phyloP scores from a whole-genome alignment of 768 basidiomycete species.

The Pholiota conissans region DNA sequence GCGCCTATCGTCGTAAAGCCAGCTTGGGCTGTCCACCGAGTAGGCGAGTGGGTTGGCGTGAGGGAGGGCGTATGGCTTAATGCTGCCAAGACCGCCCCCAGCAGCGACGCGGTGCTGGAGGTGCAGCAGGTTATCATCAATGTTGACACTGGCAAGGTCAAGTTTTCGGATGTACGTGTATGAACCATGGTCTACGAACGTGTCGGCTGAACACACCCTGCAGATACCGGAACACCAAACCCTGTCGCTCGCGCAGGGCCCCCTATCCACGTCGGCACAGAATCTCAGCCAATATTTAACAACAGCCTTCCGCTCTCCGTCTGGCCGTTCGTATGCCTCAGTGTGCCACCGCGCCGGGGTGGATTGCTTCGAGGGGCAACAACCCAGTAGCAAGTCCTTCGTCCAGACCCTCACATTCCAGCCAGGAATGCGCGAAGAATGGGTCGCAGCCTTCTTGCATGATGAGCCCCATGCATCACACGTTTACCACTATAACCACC shows the following conservation, averaged over 20 bases:
- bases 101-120: slow-evolving; percentile 46
- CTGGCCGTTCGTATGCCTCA: slow-evolving; percentile 48
- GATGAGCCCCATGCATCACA: slow-evolving; percentile 9
- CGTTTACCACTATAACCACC: neutral
- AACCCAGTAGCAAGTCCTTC: slow-evolving; percentile 14
- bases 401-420: slow-evolving; percentile 19
- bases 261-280: slow-evolving; percentile 41
- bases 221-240: slow-evolving; percentile 29
- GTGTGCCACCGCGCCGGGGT: slow-evolving; percentile 44
- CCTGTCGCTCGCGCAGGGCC: slow-evolving; percentile 38
- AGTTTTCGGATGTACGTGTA: slow-evolving; percentile 34
- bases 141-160: slow-evolving; percentile 35
- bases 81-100: slow-evolving; percentile 26
- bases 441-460: slow-evolving; percentile 36
- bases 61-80: slow-evolving; percentile 50
- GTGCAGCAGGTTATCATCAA: slow-evolving; percentile 75
- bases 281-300: slow-evolving; percentile 52
- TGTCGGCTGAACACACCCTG: neutral
- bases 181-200: no score
- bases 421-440: slow-evolving; percentile 54
- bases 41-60: slow-evolving; percentile 64
- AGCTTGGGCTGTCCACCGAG: slow-evolving; percentile 51
- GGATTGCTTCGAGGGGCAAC: slow-evolving; percentile 20
- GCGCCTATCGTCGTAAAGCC: slow-evolving; percentile 50
- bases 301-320: slow-evolving; percentile 34